Conservation (phyloP, 1,284 basidiomycete genomes). For the Microbotryum scabiosae region DNA sequence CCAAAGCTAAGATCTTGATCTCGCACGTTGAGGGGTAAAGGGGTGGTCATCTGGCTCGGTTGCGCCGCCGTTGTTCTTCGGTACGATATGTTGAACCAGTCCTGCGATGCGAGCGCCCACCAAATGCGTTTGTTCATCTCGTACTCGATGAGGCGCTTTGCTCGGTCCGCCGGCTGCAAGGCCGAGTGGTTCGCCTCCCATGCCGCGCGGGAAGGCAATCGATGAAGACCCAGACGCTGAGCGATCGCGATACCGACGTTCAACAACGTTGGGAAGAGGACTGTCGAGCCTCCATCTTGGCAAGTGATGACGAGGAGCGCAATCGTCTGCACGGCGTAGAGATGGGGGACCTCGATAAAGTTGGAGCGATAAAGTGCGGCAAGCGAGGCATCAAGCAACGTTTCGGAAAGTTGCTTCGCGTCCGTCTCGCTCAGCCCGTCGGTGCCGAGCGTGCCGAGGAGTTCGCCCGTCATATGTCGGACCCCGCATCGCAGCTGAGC, state of each 20-base stretch:
- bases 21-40: conserved; percentile 21
- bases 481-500: conserved; percentile 18
- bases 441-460: conserved; percentile 5
- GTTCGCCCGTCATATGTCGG: conserved; percentile 6
- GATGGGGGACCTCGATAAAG: conserved; percentile 21
- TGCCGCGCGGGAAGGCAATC: conserved; percentile 11
- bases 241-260: conserved; percentile 25
- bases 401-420: conserved; percentile 3
- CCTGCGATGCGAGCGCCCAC: conserved; percentile 21
- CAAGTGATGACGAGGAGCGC: conserved; percentile 22
- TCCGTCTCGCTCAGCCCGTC: conserved; percentile 13
- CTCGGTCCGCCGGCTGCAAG: background rate
- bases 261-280: conserved; percentile 28
- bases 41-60: conserved; percentile 21
- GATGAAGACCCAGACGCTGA: conserved; percentile 25
- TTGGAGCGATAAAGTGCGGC: conserved; percentile 19
- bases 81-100: conserved; percentile 27
- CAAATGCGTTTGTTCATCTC: conserved; percentile 25
- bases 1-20: conserved; percentile 19
- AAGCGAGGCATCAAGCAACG: conserved; percentile 17
- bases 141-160: conserved; percentile 20
- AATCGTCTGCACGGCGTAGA: conserved; percentile 23
- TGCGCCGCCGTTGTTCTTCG: conserved; percentile 11
- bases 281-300: conserved; percentile 13
- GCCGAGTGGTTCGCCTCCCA: conserved; percentile 5